Base-by-base conservation (phyloP, 768 basidiomycete species). In the Cystobasidium onofrii region DNA sequence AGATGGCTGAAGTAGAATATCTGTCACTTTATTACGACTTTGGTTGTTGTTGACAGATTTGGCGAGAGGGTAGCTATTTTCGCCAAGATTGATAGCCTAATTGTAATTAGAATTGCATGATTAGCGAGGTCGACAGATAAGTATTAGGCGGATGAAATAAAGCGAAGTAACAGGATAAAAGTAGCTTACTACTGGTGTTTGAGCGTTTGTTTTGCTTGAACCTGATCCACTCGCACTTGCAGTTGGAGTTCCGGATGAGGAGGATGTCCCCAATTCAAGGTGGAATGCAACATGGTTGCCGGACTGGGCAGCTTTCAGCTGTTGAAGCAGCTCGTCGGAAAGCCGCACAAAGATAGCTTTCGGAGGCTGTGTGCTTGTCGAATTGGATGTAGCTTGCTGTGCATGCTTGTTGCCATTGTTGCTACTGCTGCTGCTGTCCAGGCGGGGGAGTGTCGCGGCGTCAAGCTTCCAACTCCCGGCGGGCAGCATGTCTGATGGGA, bases 11-110 rank as follows among this genome's bases (percentile, higher is more conserved):
- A 50, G 10, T 9, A 50, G 15, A 50, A 50, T 15, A 4, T 50
- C 46, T 50, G 46, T 50, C n/a, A n/a, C 46, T 50, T 50, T 50
- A 20, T 4, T 50, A 3, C 46, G 46, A 50, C 15, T 50, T 50
- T 50, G 46, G 18, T 50, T 50, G 15, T 50, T 50, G 20, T 50
- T 20, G 46, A 50, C 46, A 50, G 46, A 3, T 50, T n/a, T 50
- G 46, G n/a, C 46, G 13, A 60, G 31, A 29, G 57, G 57, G 44
- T 67, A 67, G 65, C 65, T 67, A 36, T 41, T 46, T 7, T 67
- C 65, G 18, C 44, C 65, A 43, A 67, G 41, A 27, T 67, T 67
- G 41, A 67, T 7, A 54, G 65, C 43, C 65, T 67, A 29, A 15
- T 15, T 4, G 33, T 29, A 60, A 27, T 60, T 60, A 17, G 57